Conservation (phyloP, 148 eudicot species). For the Linanthus parryae region DNA sequence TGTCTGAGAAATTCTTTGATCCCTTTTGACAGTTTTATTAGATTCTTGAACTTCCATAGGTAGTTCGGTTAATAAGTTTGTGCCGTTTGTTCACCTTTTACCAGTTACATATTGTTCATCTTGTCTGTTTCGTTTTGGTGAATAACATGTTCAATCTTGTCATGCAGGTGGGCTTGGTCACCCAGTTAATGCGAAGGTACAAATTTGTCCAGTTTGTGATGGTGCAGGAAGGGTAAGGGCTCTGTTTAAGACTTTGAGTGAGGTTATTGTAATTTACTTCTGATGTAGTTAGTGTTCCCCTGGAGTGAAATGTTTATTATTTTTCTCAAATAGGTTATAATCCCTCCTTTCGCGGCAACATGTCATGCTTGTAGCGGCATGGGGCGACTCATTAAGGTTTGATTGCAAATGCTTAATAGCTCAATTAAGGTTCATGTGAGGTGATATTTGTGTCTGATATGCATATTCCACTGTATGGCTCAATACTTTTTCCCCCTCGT, state of each 20-base stretch:
- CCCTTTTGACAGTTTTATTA: no score
- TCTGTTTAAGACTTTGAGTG: no score
- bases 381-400: constrained; percentile 64
- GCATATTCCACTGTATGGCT: not conserved
- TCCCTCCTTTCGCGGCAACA: constrained; percentile 77
- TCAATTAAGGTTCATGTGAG: constrained; percentile 2
- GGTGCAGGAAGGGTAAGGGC: constrained; percentile 75
- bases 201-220: constrained; percentile 64
- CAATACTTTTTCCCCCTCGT: not conserved
- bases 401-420: constrained; percentile 6
- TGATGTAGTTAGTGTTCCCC: no score
- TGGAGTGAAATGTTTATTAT: constrained; percentile 1
- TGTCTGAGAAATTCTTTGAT: no score
- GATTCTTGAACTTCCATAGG: no score
- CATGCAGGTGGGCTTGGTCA: constrained; percentile 77
- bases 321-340: constrained; percentile 48
- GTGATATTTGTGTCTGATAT: not conserved
- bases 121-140: no score
- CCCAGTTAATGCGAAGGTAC: constrained; percentile 65
- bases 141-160: no score
- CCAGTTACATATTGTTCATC: no score
- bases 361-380: constrained; percentile 77
- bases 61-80: no score
- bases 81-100: no score
- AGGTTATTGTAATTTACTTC: no score